phyloP scores from a whole-genome alignment of 768 basidiomycete genomes.

The Chalciporus pseudorubinellus region DNA sequence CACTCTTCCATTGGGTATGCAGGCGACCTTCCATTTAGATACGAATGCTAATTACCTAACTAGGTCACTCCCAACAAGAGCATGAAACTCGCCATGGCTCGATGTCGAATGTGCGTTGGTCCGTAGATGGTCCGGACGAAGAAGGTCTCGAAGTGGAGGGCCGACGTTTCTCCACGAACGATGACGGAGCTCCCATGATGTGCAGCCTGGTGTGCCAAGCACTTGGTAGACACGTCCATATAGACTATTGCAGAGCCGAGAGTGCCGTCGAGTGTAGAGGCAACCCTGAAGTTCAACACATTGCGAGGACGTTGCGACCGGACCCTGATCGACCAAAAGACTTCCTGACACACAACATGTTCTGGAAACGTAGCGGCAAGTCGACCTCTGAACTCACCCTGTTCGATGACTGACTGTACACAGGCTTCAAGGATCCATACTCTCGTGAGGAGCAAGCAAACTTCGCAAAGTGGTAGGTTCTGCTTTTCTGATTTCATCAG shows the following conservation, averaged over 20 bases:
- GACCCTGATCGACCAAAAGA: conserved; percentile 49
- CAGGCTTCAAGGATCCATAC: conserved; percentile 62
- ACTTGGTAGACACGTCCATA: conserved; percentile 52
- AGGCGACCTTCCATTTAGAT: not conserved
- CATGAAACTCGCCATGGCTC: conserved; percentile 63
- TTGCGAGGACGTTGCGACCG: conserved; percentile 39
- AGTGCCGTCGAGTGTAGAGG: conserved; percentile 33
- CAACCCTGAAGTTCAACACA: conserved; percentile 46
- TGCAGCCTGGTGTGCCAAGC: conserved; percentile 53
- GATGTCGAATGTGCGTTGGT: conserved; percentile 56
- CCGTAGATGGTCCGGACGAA: conserved; percentile 51
- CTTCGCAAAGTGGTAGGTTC: no score
- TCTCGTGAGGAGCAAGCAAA: conserved; percentile 50
- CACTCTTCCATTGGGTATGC: conserved; percentile 48
- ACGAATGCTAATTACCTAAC: not conserved
- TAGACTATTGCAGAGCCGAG: conserved; percentile 52
- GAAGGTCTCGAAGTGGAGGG: conserved; percentile 48
- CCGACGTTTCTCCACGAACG: conserved; percentile 47
- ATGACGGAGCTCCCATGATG: conserved; percentile 61
- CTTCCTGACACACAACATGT: conserved; percentile 51
- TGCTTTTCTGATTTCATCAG: no score
- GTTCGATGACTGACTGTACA: no score
- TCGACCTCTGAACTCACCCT: no score
- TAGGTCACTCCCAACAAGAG: conserved; percentile 55
- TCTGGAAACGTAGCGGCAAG: no score